Evolutionary conservation across 768 basidiomycete species (phyloP).

Genomic region (Cantharellus anzutake): DNA sequence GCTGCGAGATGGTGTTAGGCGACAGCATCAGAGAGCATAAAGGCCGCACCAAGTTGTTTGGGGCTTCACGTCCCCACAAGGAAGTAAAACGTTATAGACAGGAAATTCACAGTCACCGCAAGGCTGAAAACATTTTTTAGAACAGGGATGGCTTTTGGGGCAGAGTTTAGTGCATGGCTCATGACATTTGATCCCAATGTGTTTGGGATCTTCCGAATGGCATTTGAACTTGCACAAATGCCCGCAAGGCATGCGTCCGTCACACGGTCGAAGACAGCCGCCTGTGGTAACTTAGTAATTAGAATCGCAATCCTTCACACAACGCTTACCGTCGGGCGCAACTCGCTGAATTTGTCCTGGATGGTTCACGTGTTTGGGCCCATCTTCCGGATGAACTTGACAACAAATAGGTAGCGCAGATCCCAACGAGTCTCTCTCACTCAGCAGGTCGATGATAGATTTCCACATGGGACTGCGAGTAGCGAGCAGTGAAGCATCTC

Average conservation of each 20-base stretch:
- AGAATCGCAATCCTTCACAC: not conserved
- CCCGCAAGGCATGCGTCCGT: slow-evolving; percentile 34
- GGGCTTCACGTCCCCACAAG: slow-evolving; percentile 23
- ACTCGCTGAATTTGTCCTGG: slow-evolving; percentile 32
- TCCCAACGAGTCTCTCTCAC: slow-evolving; percentile 28
- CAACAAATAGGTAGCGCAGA: slow-evolving; percentile 37
- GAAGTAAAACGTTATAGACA: slow-evolving; percentile 27
- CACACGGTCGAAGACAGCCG: slow-evolving; percentile 42
- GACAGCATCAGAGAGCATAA: not conserved
- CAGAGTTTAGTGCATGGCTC: slow-evolving; percentile 35
- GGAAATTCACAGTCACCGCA: slow-evolving; percentile 37
- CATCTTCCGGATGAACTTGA: slow-evolving; percentile 29
- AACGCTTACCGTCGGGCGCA: slow-evolving; percentile 35
- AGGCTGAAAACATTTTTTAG: slow-evolving; percentile 27
- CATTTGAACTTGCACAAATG: slow-evolving; percentile 51
- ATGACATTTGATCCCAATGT: slow-evolving; percentile 28
- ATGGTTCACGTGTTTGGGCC: slow-evolving; percentile 21
- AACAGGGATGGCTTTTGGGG: slow-evolving; percentile 37
- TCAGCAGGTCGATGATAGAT: slow-evolving; percentile 36
- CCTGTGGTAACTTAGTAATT: slow-evolving; percentile 19
- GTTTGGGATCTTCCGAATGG: slow-evolving; percentile 39
- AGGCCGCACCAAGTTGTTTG: slow-evolving; percentile 31
- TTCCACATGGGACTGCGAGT: slow-evolving; percentile 34
- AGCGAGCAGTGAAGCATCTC: slow-evolving; percentile 28
- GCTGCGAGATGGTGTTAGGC: slow-evolving; percentile 17